These are phyloP conservation scores for Gautieria morchelliformis DNA, from an alignment of 768 basidiomycete species.

Conservation along the genomic window DNA sequence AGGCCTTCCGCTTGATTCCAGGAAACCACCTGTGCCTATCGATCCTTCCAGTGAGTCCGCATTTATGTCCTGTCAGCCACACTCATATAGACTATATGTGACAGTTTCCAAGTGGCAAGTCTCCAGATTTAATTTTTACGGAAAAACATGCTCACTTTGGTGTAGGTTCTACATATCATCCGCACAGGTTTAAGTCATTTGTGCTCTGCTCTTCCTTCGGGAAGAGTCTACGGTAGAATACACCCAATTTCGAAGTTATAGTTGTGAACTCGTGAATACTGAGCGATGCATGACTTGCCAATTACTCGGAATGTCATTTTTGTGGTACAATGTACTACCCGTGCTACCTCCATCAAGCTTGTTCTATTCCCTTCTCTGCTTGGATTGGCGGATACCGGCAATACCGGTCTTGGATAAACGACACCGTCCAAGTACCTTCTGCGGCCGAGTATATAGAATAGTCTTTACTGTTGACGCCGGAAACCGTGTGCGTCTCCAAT, in stretches of 20 bases:
- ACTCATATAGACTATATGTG: neutral
- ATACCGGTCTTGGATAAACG: constrained; percentile 80
- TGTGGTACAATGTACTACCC: constrained; percentile 34
- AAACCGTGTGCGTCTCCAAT: constrained; percentile 88
- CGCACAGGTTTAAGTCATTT: constrained; percentile 51
- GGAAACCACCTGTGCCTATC: constrained; percentile 78
- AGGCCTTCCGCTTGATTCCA: constrained; percentile 65
- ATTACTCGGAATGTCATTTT: neutral
- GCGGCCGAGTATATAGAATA: constrained; percentile 90
- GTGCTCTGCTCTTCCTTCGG: neutral
- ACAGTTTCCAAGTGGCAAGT: constrained; percentile 69
- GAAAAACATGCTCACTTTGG: neutral
- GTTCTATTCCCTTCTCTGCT: constrained; percentile 21
- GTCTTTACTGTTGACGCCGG: constrained; percentile 58
- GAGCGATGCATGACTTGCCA: neutral
- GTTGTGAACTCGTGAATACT: too few species aligned
- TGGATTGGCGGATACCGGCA: constrained; percentile 81
- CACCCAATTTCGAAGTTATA: neutral
- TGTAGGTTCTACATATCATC: constrained; percentile 77
- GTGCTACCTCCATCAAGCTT: constrained; percentile 49
- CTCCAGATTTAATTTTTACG: neutral
- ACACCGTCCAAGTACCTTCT: constrained; percentile 92
- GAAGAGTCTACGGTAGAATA: neutral
- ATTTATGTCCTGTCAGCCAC: neutral
- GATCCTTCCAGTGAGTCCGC: constrained; percentile 74